Evolutionary conservation across 2,329 filamentous ascomycete species (phyloP), one percentile per base, ranked within the genome.

Genomic region (Xylariaceae sp.): DNA sequence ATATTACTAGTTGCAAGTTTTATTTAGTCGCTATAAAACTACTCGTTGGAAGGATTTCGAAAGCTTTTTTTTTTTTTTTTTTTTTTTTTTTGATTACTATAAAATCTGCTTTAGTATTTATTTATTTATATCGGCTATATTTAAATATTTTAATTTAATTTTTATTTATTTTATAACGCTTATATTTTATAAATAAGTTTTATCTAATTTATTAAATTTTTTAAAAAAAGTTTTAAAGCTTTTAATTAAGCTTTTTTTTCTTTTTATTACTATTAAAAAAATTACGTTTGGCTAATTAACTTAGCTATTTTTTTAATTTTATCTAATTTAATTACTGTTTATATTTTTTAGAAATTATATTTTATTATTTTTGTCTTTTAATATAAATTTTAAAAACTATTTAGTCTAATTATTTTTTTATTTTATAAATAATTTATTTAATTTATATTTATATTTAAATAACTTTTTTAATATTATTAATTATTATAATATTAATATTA

Each of bases 81-180:
- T 19, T 22, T 39, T 14, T 39, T 39, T 39, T 7, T 39, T 7
- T 6, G 6, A 6, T 39, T 20, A 21, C 16, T 23, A 17, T 39
- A 20, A 20, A 20, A 21, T 22, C 22, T 39, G 20, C 12, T 39
- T 21, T 39, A 21, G n/a, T 39, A 39, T 39, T 20, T 39, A 39
- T 39, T 20, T 39, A 39, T 19, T 22, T 6, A 17, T 20, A 19
- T 39, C 21, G 12, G n/a, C 11, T 39, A 20, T 39, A 21, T 7
- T 39, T 23, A 39, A 39, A 39, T 36, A 17, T 36, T n/a, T n/a
- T n/a, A 20, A 36, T 10, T 36, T 36, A 36, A 8, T n/a, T n/a
- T 36, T 36, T 36, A 36, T 7, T 36, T 36, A 29, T 29, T 36
- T 36, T 36, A 10, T 10, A 17, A 36, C 12, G 8, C 17, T 36